Conservation (phyloP, 176 grass and related monocot genomes). For the Aegilops tauschii region DNA sequence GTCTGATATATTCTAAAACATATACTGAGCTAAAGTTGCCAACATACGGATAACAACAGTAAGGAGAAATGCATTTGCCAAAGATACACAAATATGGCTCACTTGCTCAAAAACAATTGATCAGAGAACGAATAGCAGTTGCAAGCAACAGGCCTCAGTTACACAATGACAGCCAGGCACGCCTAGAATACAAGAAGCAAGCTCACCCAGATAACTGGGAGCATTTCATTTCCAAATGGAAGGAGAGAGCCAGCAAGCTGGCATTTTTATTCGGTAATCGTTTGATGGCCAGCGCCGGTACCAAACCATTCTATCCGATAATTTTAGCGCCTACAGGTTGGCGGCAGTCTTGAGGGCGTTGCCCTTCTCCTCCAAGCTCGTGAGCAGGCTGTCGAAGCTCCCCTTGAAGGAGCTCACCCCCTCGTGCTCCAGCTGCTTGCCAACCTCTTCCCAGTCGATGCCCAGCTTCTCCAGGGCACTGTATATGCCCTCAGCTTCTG, state of each 20-base stretch:
- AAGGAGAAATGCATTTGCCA: neutral
- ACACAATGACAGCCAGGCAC: conserved; percentile 17
- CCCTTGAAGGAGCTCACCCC: conserved; percentile 94
- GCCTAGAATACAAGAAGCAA: conserved; percentile 47
- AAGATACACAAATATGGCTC: neutral
- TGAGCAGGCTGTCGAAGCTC: conserved; percentile 91
- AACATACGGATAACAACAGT: neutral
- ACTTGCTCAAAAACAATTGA: conserved; percentile 12
- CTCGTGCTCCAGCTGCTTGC: conserved; percentile 80
- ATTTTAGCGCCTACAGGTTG: conserved; percentile 38
- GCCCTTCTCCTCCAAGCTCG: conserved; percentile 77
- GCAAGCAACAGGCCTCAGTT: conserved; percentile 32
- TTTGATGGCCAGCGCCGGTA: neutral
- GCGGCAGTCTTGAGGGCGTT: conserved; percentile 59
- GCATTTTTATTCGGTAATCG: conserved; percentile 47
- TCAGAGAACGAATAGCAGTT: conserved; percentile 8
- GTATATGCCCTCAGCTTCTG: conserved; percentile 84
- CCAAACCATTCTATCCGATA: conserved; percentile 7
- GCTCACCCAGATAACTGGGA: conserved; percentile 23
- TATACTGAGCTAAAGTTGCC: neutral
- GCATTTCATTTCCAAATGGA: conserved; percentile 24
- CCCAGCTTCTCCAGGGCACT: conserved; percentile 91
- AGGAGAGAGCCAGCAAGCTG: conserved; percentile 20
- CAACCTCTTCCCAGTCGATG: conserved; percentile 75
- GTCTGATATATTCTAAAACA: neutral